Evolutionary conservation across 2,329 filamentous ascomycete species (phyloP).

Genomic region (Nemania sp.): DNA sequence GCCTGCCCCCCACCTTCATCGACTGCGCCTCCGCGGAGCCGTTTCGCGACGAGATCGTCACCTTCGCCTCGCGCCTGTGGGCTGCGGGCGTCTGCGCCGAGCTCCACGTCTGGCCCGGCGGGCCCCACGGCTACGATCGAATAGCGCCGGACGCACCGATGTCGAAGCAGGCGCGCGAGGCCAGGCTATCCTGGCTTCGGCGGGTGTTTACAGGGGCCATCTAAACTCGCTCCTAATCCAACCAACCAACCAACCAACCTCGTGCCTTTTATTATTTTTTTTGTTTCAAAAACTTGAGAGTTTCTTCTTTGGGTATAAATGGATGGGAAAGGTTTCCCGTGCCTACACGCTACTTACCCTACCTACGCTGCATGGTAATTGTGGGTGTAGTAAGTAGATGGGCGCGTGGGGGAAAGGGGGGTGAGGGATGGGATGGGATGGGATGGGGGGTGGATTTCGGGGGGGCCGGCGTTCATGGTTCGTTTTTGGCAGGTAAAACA

Average conservation of each 20-base stretch:
- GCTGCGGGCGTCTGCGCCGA: conserved; percentile 41
- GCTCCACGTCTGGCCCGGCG: conserved; percentile 44
- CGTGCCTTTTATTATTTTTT: neutral
- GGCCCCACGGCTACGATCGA: conserved; percentile 42
- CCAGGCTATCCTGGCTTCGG: conserved; percentile 39
- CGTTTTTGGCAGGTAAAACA: conserved; percentile 14
- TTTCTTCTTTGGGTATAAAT: conserved; percentile 1
- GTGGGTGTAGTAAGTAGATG: neutral
- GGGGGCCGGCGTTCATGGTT: conserved; percentile 5
- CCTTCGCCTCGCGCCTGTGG: conserved; percentile 43
- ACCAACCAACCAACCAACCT: neutral
- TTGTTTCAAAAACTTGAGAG: neutral
- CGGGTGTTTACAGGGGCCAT: conserved; percentile 31
- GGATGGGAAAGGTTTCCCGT: neutral
- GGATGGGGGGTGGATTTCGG: too few species aligned
- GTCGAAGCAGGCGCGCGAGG: conserved; percentile 37
- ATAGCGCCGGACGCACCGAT: conserved; percentile 38
- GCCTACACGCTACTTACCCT: too few species aligned
- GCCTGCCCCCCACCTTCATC: conserved; percentile 42
- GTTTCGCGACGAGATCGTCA: conserved; percentile 43
- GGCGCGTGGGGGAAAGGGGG: neutral
- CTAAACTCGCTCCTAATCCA: too few species aligned
- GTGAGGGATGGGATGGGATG: neutral
- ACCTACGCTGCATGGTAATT: neutral
- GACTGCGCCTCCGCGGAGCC: conserved; percentile 43